Evolutionary conservation across 345 rosid genomes (phyloP).

Genomic region (Fremontodendron californicum): DNA sequence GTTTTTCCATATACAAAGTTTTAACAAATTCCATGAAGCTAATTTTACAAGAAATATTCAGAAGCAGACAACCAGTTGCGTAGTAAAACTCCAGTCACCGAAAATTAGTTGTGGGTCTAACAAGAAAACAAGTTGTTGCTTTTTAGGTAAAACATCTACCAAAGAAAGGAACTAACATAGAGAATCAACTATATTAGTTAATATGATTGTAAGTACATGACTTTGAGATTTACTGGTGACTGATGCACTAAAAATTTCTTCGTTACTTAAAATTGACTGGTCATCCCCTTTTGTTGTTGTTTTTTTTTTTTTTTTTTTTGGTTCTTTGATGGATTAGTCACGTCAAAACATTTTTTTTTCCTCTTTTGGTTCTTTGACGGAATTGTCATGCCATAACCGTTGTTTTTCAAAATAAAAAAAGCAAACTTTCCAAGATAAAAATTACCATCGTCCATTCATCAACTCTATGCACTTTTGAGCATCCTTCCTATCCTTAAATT

Average conservation of each 20-base stretch:
- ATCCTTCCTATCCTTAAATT: conserved; percentile 79
- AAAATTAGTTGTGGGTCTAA: background rate
- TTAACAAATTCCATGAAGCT: background rate
- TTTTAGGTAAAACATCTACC: background rate
- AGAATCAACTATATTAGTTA: background rate
- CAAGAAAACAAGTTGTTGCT: background rate
- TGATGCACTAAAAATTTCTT: background rate
- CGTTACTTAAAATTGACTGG: background rate
- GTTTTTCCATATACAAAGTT: background rate
- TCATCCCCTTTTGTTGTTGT: too few relatives aligned
- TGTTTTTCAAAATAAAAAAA: background rate
- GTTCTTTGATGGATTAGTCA: background rate
- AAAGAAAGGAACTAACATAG: background rate
- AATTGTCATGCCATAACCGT: background rate
- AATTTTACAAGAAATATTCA: background rate
- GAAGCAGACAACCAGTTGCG: background rate
- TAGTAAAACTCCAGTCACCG: background rate
- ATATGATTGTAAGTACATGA: background rate
- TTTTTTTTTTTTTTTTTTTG: background rate
- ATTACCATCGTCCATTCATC: conserved; percentile 95
- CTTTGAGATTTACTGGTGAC: background rate
- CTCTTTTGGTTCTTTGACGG: background rate
- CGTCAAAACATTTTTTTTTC: background rate
- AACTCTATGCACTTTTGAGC: conserved; percentile 83
- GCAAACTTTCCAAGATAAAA: background rate